Percentiles rank a stretch among this genome's conserved stretches.
These are phyloP conservation scores for Pichia californica DNA, from an alignment of 805 yeast species.

Conservation along the genomic window DNA sequence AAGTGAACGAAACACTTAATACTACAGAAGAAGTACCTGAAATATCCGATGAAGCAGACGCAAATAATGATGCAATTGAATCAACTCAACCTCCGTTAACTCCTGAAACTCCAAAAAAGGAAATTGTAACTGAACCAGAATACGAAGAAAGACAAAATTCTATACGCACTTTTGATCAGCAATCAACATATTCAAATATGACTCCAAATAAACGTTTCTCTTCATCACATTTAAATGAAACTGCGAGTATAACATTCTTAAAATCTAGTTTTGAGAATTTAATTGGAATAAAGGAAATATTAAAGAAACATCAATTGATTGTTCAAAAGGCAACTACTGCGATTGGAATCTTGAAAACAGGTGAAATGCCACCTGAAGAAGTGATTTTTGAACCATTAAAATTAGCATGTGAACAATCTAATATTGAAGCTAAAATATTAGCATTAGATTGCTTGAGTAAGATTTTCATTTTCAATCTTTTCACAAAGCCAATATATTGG, in stretches of 20 bases:
- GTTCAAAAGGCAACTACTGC: constrained; percentile 34
- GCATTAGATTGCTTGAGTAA: constrained; percentile 86
- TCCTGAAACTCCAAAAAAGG: too few species aligned
- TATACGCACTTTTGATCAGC: constrained; percentile 6
- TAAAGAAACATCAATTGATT: constrained; percentile 39
- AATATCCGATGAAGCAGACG: neutral
- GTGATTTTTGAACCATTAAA: constrained; percentile 76
- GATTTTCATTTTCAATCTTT: constrained; percentile 77
- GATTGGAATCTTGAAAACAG: constrained; percentile 35
- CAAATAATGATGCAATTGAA: neutral
- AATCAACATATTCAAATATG: constrained; percentile 3
- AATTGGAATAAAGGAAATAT: constrained; percentile 26
- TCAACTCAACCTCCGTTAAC: too few species aligned
- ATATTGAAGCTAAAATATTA: constrained; percentile 56
- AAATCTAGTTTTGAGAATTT: constrained; percentile 29
- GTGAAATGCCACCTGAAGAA: constrained; percentile 37
- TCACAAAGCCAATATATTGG: constrained; percentile 51
- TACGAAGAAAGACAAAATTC: constrained; percentile 1
- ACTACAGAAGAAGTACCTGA: neutral
- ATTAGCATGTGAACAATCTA: constrained; percentile 63
- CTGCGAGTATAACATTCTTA: constrained; percentile 26
- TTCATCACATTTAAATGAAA: constrained; percentile 8
- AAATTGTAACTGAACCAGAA: too few species aligned
- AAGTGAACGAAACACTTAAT: too few species aligned
- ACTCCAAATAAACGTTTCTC: too few species aligned